phyloP scores from a whole-genome alignment of 1,284 basidiomycete genomes.

The Clitocybe nebularis region DNA sequence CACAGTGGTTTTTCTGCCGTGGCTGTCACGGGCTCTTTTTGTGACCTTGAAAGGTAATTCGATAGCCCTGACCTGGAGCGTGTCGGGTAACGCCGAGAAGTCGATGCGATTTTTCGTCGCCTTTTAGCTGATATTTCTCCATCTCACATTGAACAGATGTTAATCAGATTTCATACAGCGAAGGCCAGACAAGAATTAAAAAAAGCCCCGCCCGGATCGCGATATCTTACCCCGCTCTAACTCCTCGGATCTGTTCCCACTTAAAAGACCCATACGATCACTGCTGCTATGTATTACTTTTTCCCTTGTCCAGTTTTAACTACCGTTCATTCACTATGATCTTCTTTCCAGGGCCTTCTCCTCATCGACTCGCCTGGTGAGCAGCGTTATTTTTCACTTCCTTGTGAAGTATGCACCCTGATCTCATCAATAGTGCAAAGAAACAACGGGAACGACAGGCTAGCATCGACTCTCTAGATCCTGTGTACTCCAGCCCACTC shows the following conservation, averaged over 20 bases:
- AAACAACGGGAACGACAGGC: slow-evolving; percentile 47
- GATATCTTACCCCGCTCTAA: slow-evolving; percentile 21
- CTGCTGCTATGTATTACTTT: slow-evolving; percentile 6
- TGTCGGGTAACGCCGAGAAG: slow-evolving; percentile 20
- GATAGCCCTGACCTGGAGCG: slow-evolving; percentile 15
- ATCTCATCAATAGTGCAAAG: slow-evolving; percentile 31
- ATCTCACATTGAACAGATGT: slow-evolving; percentile 16
- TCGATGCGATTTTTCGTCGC: slow-evolving; percentile 16
- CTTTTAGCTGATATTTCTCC: slow-evolving; percentile 23
- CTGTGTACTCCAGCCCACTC: slow-evolving; percentile 37
- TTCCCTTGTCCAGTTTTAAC: neutral
- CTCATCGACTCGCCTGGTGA: slow-evolving; percentile 40
- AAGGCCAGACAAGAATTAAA: slow-evolving; percentile 16
- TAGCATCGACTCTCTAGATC: slow-evolving; percentile 37
- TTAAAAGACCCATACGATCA: slow-evolving; percentile 24
- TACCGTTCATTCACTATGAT: slow-evolving; percentile 24
- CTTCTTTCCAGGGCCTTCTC: slow-evolving; percentile 34
- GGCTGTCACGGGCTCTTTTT: slow-evolving; percentile 1
- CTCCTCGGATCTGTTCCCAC: slow-evolving; percentile 29
- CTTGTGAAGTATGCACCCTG: slow-evolving; percentile 3
- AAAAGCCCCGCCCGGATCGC: slow-evolving; percentile 29
- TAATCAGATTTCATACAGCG: slow-evolving; percentile 13
- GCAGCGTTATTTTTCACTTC: slow-evolving; percentile 14
- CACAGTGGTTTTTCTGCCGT: slow-evolving; percentile 1
- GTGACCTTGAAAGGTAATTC: slow-evolving; percentile 16